phyloP scores from a whole-genome alignment of 805 yeast genomes.

The Jamesozyma spencerorum region DNA sequence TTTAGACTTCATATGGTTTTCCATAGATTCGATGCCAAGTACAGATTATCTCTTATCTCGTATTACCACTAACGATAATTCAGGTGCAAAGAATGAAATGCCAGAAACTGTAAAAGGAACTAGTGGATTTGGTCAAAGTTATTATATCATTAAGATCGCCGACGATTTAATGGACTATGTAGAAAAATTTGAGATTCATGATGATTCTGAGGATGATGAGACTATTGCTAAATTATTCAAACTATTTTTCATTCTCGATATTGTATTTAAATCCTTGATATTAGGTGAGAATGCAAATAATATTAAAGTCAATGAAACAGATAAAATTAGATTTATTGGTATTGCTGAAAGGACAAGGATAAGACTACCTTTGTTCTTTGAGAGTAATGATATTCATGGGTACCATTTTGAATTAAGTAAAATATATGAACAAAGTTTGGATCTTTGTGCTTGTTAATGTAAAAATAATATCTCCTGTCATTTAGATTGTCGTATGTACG shows the following conservation, averaged over 20 bases:
- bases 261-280: conserved; percentile 32
- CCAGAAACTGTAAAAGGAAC: background rate
- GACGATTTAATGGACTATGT: conserved; percentile 60
- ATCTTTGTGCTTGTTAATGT: conserved; percentile 19
- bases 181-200: conserved; percentile 32
- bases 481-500: too few relatives aligned
- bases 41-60: conserved; percentile 17
- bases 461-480: too few relatives aligned
- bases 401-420: conserved; percentile 38
- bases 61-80: background rate
- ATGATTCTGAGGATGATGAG: conserved; percentile 10
- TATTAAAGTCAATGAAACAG: conserved; percentile 38
- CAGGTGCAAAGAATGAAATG: background rate
- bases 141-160: conserved; percentile 51
- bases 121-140: conserved; percentile 46
- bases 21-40: conserved; percentile 35
- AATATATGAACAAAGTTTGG: conserved; percentile 37
- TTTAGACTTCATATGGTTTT: conserved; percentile 53
- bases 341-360: conserved; percentile 46
- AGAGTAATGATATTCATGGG: conserved; percentile 31
- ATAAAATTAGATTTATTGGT: conserved; percentile 41
- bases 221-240: conserved; percentile 32
- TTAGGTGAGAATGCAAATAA: conserved; percentile 30
- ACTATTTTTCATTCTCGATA: conserved; percentile 34
- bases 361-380: conserved; percentile 31